Percentiles rank a stretch among this genome's conserved stretches.
Evolutionary conservation across 257 asterid genomes (phyloP).

Genomic region (Solanum bukasovii): DNA sequence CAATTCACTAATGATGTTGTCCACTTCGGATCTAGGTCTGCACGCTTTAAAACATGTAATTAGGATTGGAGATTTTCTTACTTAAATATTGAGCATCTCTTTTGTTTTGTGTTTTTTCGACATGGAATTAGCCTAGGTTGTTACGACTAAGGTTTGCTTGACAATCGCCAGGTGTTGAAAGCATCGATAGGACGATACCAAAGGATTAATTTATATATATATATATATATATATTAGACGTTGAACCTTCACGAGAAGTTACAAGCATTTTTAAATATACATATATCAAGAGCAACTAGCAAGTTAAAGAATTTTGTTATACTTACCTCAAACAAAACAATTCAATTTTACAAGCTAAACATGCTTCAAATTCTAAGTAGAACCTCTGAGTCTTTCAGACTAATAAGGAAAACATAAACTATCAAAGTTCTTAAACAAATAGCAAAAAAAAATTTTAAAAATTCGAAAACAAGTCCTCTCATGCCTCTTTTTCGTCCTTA

Average conservation of each 20-base stretch:
- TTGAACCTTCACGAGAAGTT: background rate
- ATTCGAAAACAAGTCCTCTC: background rate
- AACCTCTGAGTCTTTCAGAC: no score
- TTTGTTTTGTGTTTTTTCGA: background rate
- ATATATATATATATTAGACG: background rate
- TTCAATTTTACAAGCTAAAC: no score
- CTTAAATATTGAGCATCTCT: background rate
- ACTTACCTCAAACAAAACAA: background rate
- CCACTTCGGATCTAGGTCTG: background rate
- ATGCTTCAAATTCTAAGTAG: no score
- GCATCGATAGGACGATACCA: no score
- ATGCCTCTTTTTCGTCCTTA: no score
- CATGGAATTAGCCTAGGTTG: background rate
- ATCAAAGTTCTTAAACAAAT: background rate
- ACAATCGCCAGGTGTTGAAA: no score
- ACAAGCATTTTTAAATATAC: no score
- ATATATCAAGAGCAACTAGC: background rate
- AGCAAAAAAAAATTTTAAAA: no score
- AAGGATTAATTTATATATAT: background rate
- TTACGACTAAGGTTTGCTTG: background rate
- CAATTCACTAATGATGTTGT: background rate
- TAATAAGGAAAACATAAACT: background rate
- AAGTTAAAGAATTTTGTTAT: no score
- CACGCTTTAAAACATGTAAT: background rate
- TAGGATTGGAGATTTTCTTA: background rate